Evolutionary conservation across 1,284 basidiomycete genomes (phyloP).

Genomic region (Ustilago lituana): DNA sequence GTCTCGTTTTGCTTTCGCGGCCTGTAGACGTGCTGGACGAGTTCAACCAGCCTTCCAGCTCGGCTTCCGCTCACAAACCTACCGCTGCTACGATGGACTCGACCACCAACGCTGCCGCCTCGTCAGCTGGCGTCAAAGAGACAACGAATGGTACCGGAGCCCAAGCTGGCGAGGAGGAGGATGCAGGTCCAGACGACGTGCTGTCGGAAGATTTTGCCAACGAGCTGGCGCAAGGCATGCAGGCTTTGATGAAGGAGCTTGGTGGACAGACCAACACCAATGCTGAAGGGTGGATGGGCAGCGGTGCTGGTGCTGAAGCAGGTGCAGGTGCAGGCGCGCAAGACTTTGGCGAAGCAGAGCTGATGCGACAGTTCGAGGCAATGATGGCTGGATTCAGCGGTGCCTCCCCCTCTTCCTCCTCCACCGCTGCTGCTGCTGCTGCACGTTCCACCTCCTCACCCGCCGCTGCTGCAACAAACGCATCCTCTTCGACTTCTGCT

Average conservation of each 20-base stretch:
- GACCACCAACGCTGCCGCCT: no score
- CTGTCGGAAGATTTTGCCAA: slow-evolving; percentile 73
- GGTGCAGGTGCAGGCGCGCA: slow-evolving; percentile 8
- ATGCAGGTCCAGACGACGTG: slow-evolving; percentile 52
- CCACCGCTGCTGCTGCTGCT: slow-evolving; percentile 8
- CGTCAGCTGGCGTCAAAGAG: slow-evolving; percentile 15
- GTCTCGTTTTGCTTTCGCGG: neutral
- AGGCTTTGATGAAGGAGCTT: slow-evolving; percentile 80
- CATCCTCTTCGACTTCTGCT: neutral
- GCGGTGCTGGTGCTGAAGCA: slow-evolving; percentile 10
- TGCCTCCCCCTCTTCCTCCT: neutral
- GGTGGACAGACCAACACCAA: slow-evolving; percentile 39
- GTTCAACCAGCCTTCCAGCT: slow-evolving; percentile 56
- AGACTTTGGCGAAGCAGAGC: slow-evolving; percentile 58
- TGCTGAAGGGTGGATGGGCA: slow-evolving; percentile 25
- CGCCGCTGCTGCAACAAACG: slow-evolving; percentile 8
- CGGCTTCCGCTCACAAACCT: slow-evolving; percentile 50
- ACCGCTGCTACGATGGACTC: slow-evolving; percentile 45
- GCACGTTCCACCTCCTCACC: slow-evolving; percentile 1
- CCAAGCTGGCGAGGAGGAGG: slow-evolving; percentile 13
- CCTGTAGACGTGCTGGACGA: slow-evolving; percentile 68
- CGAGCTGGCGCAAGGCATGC: slow-evolving; percentile 84
- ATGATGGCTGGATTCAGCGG: slow-evolving; percentile 61
- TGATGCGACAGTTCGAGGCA: slow-evolving; percentile 65
- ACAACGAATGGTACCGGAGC: neutral